phyloP scores from a whole-genome alignment of 1,284 basidiomycete genomes.

The Heliocybe sulcata region DNA sequence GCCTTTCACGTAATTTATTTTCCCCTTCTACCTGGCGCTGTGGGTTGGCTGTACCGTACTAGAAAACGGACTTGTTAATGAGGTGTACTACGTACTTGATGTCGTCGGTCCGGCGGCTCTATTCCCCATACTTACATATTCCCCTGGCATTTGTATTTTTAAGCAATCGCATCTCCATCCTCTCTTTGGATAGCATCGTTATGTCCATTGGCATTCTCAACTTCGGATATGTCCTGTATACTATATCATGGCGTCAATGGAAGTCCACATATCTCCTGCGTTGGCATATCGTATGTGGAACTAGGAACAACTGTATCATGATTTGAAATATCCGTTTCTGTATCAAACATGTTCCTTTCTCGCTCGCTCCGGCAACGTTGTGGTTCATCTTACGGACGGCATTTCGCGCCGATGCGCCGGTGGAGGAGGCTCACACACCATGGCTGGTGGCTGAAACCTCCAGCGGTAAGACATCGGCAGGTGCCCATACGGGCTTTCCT shows the following conservation, averaged over 20 bases:
- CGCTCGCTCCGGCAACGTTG: neutral
- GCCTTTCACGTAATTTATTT: neutral
- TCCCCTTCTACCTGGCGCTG: neutral
- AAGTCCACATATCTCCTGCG: neutral
- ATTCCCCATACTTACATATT: neutral
- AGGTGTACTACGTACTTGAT: neutral
- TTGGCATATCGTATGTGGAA: neutral
- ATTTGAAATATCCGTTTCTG: neutral
- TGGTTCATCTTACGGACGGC: neutral
- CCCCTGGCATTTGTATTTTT: neutral
- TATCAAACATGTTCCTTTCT: neutral
- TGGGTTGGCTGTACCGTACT: neutral
- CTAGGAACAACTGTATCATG: neutral
- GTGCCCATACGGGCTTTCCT: neutral
- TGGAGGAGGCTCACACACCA: neutral
- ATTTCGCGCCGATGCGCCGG: neutral
- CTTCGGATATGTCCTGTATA: neutral
- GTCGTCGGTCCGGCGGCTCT: neutral
- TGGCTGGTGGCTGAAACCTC: neutral
- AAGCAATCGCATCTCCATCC: neutral
- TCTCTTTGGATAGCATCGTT: neutral
- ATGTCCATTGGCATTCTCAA: neutral
- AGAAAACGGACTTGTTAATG: neutral
- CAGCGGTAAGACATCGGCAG: neutral
- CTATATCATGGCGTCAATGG: neutral